Conservation (phyloP, 2,329 filamentous ascomycete species). For the Alternaria atra region DNA sequence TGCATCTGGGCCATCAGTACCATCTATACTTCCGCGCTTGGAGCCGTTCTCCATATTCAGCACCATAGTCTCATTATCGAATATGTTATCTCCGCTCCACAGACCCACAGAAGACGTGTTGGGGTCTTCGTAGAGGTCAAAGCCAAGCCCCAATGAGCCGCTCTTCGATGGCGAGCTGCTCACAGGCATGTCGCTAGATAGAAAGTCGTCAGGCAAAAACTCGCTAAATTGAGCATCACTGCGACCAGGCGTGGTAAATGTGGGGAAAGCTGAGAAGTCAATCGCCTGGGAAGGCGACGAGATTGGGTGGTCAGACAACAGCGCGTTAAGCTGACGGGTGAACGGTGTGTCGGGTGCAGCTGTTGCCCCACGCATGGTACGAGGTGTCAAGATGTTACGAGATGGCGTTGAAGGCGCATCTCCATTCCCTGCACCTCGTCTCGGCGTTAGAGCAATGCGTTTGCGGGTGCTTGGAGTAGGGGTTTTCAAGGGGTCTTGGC, state of each 20-base stretch:
- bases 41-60: conserved; percentile 23
- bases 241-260: conserved; percentile 42
- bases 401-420: conserved; percentile 38
- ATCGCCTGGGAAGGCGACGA: conserved; percentile 43
- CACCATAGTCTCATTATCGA: conserved; percentile 43
- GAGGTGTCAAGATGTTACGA: conserved; percentile 50
- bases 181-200: conserved; percentile 49
- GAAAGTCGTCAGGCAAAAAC: conserved; percentile 43
- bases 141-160: conserved; percentile 35
- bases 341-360: conserved; percentile 63
- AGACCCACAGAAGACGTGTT: conserved; percentile 44
- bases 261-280: conserved; percentile 48
- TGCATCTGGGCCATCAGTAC: conserved; percentile 18
- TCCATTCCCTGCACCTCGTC: conserved; percentile 28
- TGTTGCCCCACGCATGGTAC: conserved; percentile 43
- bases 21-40: conserved; percentile 14
- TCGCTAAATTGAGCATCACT: conserved; percentile 37
- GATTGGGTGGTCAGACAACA: conserved; percentile 58
- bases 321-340: conserved; percentile 69
- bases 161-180: conserved; percentile 47
- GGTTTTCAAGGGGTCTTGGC: conserved; percentile 57
- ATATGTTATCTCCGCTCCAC: conserved; percentile 47
- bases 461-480: conserved; percentile 53
- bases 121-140: conserved; percentile 51
- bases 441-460: conserved; percentile 48